Conservation (phyloP, 805 yeast genomes). For the Helenozyma baotianmanensis region DNA sequence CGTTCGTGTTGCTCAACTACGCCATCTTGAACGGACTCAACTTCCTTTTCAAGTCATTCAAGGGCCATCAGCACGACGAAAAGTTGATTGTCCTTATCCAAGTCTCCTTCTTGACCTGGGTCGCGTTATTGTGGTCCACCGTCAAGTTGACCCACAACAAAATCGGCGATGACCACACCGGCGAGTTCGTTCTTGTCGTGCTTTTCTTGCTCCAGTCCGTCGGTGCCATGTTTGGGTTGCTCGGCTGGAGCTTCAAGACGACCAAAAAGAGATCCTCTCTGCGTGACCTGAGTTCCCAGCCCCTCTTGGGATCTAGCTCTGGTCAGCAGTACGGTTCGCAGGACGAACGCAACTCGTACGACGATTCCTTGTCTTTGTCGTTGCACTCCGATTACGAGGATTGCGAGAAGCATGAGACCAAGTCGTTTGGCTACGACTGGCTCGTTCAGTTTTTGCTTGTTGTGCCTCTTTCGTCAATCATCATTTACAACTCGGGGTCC, state of each 20-base stretch:
- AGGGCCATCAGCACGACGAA: constrained; percentile 40
- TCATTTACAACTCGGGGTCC: constrained; percentile 52
- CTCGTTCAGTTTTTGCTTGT: constrained; percentile 62
- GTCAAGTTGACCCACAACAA: constrained; percentile 45
- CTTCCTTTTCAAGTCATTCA: constrained; percentile 26
- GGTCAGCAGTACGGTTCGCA: constrained; percentile 10
- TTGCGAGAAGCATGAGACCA: constrained; percentile 21
- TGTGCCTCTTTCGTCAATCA: constrained; percentile 59
- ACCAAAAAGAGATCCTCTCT: constrained; percentile 8
- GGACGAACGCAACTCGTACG: constrained; percentile 9
- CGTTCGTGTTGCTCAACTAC: constrained; percentile 53
- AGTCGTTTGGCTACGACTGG: constrained; percentile 73
- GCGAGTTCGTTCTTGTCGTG: constrained; percentile 46
- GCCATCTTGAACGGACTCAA: constrained; percentile 45
- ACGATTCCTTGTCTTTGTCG: constrained; percentile 21
- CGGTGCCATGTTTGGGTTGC: constrained; percentile 49
- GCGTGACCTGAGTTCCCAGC: constrained; percentile 13
- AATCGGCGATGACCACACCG: constrained; percentile 44
- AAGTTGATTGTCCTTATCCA: constrained; percentile 56
- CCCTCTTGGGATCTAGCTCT: constrained; percentile 24
- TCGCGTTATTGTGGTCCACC: constrained; percentile 39
- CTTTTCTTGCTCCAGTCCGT: constrained; percentile 43
- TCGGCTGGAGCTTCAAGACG: constrained; percentile 38
- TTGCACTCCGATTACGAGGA: constrained; percentile 18
- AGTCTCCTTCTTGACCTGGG: constrained; percentile 55